Evolutionary conservation across 768 basidiomycete genomes (phyloP).

Genomic region (Rhodotorula kratochvilovae): DNA sequence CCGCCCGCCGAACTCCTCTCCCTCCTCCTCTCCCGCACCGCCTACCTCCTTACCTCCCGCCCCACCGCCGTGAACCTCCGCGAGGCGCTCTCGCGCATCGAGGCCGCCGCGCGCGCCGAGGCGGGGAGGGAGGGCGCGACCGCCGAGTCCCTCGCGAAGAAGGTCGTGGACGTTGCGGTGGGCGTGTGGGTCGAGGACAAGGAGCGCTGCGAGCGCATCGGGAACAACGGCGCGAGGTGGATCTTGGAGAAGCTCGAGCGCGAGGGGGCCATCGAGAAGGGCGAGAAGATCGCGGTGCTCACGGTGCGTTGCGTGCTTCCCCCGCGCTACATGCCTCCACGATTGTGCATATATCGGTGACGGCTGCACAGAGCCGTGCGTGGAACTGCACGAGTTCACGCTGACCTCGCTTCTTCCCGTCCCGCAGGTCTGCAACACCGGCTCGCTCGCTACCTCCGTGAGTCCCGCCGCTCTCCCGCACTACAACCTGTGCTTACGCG

Average conservation of each 20-base stretch:
- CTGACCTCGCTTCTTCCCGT: background rate
- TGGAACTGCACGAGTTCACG: too few species aligned
- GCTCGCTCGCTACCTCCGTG: conserved; percentile 88
- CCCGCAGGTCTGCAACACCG: conserved; percentile 80
- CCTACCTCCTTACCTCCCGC: conserved; percentile 76
- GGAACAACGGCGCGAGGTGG: conserved; percentile 81
- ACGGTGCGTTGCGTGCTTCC: conserved; percentile 50
- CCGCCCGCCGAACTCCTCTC: conserved; percentile 56
- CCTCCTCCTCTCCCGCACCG: conserved; percentile 60
- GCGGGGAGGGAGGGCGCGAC: conserved; percentile 27
- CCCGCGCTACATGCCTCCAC: too few species aligned
- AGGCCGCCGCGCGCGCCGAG: conserved; percentile 46
- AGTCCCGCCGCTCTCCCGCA: conserved; percentile 42
- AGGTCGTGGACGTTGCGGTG: conserved; percentile 65
- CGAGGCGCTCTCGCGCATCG: conserved; percentile 71
- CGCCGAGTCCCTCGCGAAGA: conserved; percentile 41
- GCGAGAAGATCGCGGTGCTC: conserved; percentile 65
- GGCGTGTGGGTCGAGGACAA: conserved; percentile 81
- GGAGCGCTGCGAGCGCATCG: conserved; percentile 78
- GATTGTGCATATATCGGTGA: too few species aligned
- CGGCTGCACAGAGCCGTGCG: too few species aligned
- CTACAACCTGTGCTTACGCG: too few species aligned
- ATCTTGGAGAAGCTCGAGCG: conserved; percentile 56
- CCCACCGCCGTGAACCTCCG: conserved; percentile 95
- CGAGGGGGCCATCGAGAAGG: conserved; percentile 48